Conservation (phyloP, 371 early-diverging fungal species). For the Rhizopus stolonifer region DNA sequence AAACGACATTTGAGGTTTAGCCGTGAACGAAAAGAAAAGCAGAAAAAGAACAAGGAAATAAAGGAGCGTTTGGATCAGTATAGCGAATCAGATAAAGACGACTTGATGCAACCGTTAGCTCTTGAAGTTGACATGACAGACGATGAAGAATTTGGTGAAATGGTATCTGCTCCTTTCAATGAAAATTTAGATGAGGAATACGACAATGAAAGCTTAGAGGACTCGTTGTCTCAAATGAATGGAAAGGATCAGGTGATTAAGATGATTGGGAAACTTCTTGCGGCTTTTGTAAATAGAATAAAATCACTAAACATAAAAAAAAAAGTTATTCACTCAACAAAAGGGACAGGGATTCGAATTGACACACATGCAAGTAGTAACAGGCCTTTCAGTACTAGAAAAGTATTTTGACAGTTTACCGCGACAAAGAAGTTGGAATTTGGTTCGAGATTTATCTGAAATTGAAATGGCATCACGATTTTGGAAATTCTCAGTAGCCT, state of each 20-base stretch:
- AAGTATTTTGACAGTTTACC: conserved; percentile 55
- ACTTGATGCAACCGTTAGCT: conserved; percentile 4
- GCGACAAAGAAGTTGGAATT: conserved; percentile 43
- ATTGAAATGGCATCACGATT: conserved; percentile 60
- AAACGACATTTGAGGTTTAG: conserved; percentile 24
- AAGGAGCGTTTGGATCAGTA: background rate
- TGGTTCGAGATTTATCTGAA: conserved; percentile 47
- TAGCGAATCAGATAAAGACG: conserved; percentile 11
- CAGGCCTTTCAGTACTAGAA: conserved; percentile 67
- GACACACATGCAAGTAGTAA: conserved; percentile 71
- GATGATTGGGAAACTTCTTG: conserved; percentile 54
- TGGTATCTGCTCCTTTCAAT: conserved; percentile 17
- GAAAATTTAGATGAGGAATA: no score
- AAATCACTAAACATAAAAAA: background rate
- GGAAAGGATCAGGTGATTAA: conserved; percentile 45
- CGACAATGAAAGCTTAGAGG: background rate
- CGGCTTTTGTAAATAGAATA: conserved; percentile 49
- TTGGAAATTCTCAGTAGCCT: conserved; percentile 65
- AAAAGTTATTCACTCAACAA: background rate
- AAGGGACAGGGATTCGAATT: conserved; percentile 81
- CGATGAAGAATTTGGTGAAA: conserved; percentile 27
- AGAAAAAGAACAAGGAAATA: conserved; percentile 12
- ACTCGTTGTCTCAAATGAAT: background rate
- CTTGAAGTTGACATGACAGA: conserved; percentile 13
- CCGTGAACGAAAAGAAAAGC: conserved; percentile 9